Evolutionary conservation across 768 basidiomycete species (phyloP).

Genomic region (Tylopilus felleus): DNA sequence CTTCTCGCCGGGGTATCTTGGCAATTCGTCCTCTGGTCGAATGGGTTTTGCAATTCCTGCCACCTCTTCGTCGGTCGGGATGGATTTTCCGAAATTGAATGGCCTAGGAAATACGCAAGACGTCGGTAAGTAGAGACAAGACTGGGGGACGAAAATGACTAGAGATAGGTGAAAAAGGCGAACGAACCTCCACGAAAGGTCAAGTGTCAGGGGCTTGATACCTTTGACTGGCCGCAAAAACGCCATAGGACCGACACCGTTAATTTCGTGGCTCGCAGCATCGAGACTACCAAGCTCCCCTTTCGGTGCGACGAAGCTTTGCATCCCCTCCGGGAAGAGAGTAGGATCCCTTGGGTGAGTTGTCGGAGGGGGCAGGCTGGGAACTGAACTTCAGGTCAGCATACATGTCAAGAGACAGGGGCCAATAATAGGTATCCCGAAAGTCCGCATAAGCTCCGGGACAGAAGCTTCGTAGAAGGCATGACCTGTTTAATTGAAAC

Average conservation of each 20-base stretch:
- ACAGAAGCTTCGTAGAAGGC: slow-evolving; percentile 10
- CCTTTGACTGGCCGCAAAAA: slow-evolving; percentile 57
- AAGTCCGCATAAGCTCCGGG: slow-evolving; percentile 25
- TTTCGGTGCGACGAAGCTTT: slow-evolving; percentile 26
- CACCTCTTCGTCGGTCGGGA: slow-evolving; percentile 35
- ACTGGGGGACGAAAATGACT: background rate
- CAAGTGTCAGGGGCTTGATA: slow-evolving; percentile 52
- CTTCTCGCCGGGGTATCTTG: slow-evolving; percentile 14
- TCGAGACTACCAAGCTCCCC: slow-evolving; percentile 5
- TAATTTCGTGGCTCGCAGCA: background rate
- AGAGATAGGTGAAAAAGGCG: background rate
- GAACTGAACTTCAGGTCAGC: slow-evolving; percentile 43
- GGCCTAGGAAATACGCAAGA: slow-evolving; percentile 33
- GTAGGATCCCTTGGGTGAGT: slow-evolving; percentile 34
- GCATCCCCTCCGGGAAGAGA: slow-evolving; percentile 33
- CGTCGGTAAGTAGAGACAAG: background rate
- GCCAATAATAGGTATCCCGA: slow-evolving; percentile 16
- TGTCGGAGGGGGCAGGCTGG: slow-evolving; percentile 52
- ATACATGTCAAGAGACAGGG: slow-evolving; percentile 12
- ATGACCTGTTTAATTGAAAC: slow-evolving; percentile 10
- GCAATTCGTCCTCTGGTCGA: slow-evolving; percentile 9
- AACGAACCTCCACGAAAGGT: slow-evolving; percentile 66
- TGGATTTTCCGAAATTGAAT: slow-evolving; percentile 41
- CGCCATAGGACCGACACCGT: background rate
- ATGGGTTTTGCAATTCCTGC: slow-evolving; percentile 15